Conservation (phyloP, 805 yeast genomes). For the Spathaspora passalidarum region DNA sequence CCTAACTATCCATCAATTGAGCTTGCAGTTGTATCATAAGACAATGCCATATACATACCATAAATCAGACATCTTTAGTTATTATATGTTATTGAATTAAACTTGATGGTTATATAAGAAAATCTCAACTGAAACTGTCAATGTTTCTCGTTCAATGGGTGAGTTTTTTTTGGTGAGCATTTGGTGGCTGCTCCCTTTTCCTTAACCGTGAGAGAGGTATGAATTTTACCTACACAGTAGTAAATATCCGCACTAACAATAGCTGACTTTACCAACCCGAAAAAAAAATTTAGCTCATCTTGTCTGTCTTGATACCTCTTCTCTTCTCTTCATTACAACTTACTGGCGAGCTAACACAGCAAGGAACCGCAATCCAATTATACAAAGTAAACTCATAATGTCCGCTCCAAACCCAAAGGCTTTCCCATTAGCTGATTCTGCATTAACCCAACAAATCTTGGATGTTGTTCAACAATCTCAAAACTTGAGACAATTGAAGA, state of each 20-base stretch:
- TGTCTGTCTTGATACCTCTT: neutral
- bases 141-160: neutral
- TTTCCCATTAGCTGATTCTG: slow-evolving; percentile 97
- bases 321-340: slow-evolving; percentile 6
- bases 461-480: slow-evolving; percentile 98
- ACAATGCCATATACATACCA: slow-evolving; percentile 50
- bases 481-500: slow-evolving; percentile 96
- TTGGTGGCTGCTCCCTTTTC: neutral
- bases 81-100: neutral
- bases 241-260: neutral
- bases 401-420: slow-evolving; percentile 97
- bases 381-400: slow-evolving; percentile 37
- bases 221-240: neutral
- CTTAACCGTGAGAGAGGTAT: neutral
- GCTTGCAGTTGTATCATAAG: neutral
- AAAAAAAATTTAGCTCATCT: slow-evolving; percentile 2
- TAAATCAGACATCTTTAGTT: slow-evolving; percentile 58
- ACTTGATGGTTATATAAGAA: neutral
- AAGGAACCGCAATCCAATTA: slow-evolving; percentile 46
- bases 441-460: slow-evolving; percentile 91
- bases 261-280: neutral
- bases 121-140: neutral
- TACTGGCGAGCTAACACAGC: slow-evolving; percentile 40
- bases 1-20: neutral
- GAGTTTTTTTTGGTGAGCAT: too few species aligned